phyloP scores from a whole-genome alignment of 2,329 filamentous ascomycete species.

The Colletotrichum sp. region DNA sequence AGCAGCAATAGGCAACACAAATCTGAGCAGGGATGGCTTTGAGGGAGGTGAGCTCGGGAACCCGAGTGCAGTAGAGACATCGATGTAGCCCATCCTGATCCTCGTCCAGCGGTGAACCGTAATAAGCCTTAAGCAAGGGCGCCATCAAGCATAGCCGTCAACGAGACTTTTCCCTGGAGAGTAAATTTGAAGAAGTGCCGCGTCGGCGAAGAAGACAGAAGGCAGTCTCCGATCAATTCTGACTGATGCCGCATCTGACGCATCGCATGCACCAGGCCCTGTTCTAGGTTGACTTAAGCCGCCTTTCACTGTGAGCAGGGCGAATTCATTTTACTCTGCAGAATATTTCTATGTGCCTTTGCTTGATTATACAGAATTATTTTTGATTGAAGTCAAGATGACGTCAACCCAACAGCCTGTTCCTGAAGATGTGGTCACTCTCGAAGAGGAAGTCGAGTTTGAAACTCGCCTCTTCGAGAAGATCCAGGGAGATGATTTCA shows the following conservation, averaged over 20 bases:
- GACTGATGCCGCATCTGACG: not conserved
- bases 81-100: too few species aligned
- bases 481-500: not conserved
- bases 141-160: too few species aligned
- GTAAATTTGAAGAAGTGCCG: too few species aligned
- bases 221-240: not conserved
- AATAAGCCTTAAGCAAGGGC: too few species aligned
- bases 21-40: too few species aligned
- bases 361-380: not conserved
- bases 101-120: too few species aligned
- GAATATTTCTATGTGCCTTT: not conserved
- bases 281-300: not conserved
- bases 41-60: too few species aligned
- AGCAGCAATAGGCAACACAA: too few species aligned
- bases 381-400: not conserved
- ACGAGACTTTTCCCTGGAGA: too few species aligned
- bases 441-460: not conserved
- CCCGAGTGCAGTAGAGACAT: too few species aligned
- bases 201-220: not conserved
- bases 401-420: not conserved
- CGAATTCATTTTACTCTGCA: rapidly evolving
- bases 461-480: not conserved
- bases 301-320: not conserved
- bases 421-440: not conserved
- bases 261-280: not conserved